Evolutionary conservation across 164 flowering plant genomes (phyloP), one percentile per base, ranked within the genome.

Genomic region (Brasenia schreberi): DNA sequence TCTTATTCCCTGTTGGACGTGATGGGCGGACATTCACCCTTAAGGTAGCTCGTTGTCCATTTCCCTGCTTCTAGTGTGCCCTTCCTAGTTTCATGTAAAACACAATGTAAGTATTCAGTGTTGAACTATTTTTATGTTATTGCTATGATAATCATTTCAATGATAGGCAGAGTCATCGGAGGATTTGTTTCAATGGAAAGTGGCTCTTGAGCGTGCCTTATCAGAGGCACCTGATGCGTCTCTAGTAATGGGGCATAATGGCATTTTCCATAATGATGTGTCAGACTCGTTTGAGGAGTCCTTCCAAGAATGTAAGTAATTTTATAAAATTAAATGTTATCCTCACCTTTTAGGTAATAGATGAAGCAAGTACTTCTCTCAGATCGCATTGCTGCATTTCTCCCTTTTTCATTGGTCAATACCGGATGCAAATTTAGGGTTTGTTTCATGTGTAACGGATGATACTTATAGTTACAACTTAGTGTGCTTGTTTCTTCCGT

Each of bases 161-260:
- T 61, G 12, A 61, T 76, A 95, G 99, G 97, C 97, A 49, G 97
- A 92, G 77, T 77, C 99, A 56, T 84, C 92, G 44, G 97, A 95
- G 69, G 98, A 95, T 78, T 81, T 95, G 71, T 92, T 74, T 68
- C 98, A 92, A 72, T 95, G 99, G 99, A 95, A 95, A 82, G 81
- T 91, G 2, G 99, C 99, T 27, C 80, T 95, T 39, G 99, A 92
- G 72, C 89, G 80, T 66, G 98, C 98, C 76, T 84, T 95, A 76
- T 87, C 97, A 19, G 97, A 92, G 77, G 97, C 99, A 18, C 98
- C 99, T 59, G 92, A 92, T 84, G 96, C 97, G 75, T 89, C 96
- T 72, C 90, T 92, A 75, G 92, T 88, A 52, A 92, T 95, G 92
- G 96, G 98, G 64, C 92, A 92, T 69, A 89, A 95, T 82, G 98